Base-by-base conservation (phyloP, 2,329 filamentous ascomycete species). In the Graphiopsis chlorocephala region DNA sequence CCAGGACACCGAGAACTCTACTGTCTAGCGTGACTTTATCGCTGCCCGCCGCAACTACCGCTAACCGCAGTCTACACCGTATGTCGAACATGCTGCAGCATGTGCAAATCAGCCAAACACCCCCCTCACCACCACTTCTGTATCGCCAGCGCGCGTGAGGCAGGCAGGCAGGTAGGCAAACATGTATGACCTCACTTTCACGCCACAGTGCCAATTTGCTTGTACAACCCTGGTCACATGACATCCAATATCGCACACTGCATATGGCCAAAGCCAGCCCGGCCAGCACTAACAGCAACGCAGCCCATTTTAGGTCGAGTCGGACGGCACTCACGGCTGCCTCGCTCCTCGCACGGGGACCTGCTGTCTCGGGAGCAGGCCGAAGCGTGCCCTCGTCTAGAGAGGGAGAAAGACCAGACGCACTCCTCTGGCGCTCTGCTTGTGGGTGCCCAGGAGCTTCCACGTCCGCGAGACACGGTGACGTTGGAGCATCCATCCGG, bases 401-500 rank as follows among this genome's bases (percentile, higher is more conserved):
- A 42, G 38, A 20, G n/a, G 5, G 8, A n/a, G 35, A 7, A 2
- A 20, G 38, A 45, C 3, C 7, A 20, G 38, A 42, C 3, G 38
- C n/a, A 45, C 38, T 20, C 38, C n/a, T n/a, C n/a, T n/a, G n/a
- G n/a, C n/a, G n/a, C n/a, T n/a, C n/a, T n/a, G 38, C 38, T 11
- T 45, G n/a, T 20, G 53, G 53, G 4, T 33, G 53, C n/a, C 53
- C n/a, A 25, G 20, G 31, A 31, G 28, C 53, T 56, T 15, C 53
- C 53, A 31, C 31, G 55, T 15, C 53, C 53, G 53, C 31, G 55
- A 58, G 55, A 58, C 55, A 58, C n/a, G 20, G 11, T 38, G 53
- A 31, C 53, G 55, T 12, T n/a, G 15, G 11, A 35, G 26, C 50
- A 29, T 29, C 50, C 50, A 20, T 29, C 23, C 26, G 33, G 33